A percentile compares a stretch with the other conserved stretches of the same genome.
Evolutionary conservation across 164 flowering plant species (phyloP).

Genomic region (Aristolochia californica): DNA sequence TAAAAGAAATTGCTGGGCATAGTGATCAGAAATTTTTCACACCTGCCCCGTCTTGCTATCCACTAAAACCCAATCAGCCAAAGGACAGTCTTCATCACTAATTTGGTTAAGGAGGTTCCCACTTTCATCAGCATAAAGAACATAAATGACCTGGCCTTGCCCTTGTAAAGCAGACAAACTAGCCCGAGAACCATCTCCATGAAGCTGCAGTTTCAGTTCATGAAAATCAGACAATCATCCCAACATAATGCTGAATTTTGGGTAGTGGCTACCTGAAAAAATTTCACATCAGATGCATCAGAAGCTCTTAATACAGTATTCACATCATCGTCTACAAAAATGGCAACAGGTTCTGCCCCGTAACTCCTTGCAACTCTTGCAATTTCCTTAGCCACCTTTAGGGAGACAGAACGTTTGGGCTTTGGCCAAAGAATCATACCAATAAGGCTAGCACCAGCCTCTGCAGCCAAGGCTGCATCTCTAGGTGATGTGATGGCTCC

Average conservation of each 20-base stretch:
- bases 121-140: conserved; percentile 75
- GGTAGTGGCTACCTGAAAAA: conserved; percentile 52
- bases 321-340: conserved; percentile 87
- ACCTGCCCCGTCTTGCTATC: conserved; percentile 94
- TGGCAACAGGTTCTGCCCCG: conserved; percentile 91
- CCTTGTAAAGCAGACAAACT: conserved; percentile 40
- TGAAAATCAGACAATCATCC: conserved; percentile 12
- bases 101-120: conserved; percentile 63
- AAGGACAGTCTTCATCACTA: conserved; percentile 56
- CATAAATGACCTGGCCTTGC: conserved; percentile 63
- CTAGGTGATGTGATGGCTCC: conserved; percentile 31
- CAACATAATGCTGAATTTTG: neutral
- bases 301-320: conserved; percentile 56
- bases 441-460: conserved; percentile 40
- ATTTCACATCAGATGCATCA: conserved; percentile 54
- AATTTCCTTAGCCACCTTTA: conserved; percentile 67
- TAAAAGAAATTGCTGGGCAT: too few species aligned
- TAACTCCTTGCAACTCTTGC: conserved; percentile 59
- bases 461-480: conserved; percentile 27
- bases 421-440: conserved; percentile 98
- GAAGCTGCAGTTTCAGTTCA: conserved; percentile 49
- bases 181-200: conserved; percentile 68
- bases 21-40: conserved; percentile 1
- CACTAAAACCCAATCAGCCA: conserved; percentile 79
- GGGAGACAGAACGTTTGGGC: conserved; percentile 78